Conservation (phyloP, 805 yeast species). For the Komagataella populi region DNA sequence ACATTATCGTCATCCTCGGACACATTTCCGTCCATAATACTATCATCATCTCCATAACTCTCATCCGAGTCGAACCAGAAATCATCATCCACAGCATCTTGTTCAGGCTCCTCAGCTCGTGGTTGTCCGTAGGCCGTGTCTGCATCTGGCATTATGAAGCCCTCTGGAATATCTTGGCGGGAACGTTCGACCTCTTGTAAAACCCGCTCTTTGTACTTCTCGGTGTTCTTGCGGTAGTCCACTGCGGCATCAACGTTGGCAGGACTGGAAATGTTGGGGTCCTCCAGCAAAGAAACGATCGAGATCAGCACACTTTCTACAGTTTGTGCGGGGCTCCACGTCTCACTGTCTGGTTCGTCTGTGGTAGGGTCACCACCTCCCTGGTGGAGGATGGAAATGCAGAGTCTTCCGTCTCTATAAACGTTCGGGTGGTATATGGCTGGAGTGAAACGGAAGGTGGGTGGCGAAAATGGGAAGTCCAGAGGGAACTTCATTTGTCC, state of each 20-base stretch:
- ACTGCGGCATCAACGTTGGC: constrained; percentile 96
- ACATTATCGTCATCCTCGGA: constrained; percentile 4
- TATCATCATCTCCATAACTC: constrained; percentile 1
- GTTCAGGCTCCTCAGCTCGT: constrained; percentile 6
- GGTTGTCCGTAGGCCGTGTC: constrained; percentile 41
- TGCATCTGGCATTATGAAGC: constrained; percentile 66
- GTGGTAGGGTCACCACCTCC: constrained; percentile 74
- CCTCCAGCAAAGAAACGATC: constrained; percentile 81
- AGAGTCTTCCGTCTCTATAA: constrained; percentile 82
- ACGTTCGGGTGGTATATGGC: constrained; percentile 93
- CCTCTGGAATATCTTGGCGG: constrained; percentile 76
- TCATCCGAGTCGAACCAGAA: constrained; percentile 8
- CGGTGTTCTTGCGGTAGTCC: constrained; percentile 72
- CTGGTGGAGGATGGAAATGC: constrained; percentile 86
- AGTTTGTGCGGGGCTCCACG: constrained; percentile 90
- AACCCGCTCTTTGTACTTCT: constrained; percentile 62
- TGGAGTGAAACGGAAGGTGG: constrained; percentile 84
- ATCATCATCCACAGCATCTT: constrained; percentile 9
- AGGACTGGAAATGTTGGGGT: constrained; percentile 87
- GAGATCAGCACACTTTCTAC: constrained; percentile 86
- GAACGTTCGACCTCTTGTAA: constrained; percentile 74
- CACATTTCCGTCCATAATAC: constrained; percentile 7
- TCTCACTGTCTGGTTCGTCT: constrained; percentile 87
- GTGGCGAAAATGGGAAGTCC: constrained; percentile 89
- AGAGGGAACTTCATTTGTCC: constrained; percentile 90